Base-by-base conservation (phyloP, 305 asterid species). In the Fraxinus ornus region DNA sequence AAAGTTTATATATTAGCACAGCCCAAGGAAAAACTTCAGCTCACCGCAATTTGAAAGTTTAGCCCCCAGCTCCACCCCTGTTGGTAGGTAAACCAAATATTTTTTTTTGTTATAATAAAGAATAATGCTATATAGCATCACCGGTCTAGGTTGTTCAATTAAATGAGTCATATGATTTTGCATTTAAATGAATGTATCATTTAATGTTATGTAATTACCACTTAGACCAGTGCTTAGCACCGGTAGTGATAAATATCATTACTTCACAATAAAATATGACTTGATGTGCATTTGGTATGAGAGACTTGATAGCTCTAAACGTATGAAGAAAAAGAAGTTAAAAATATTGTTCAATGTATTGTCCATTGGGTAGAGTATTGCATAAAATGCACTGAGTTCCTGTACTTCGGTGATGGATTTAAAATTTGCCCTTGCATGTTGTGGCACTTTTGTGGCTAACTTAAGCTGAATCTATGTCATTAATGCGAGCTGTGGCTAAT, bases 61-160 rank as follows among this genome's bases (percentile, higher is more conserved):
- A 76, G 79, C 33, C 72, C 72, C 5, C 1, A 24, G 72, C 72
- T 8, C 32, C 71, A 62, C 71, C 71, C 32, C 66, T 5, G 70
- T 41, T 64, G 79, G 85, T 81, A 70, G 68, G 33, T 5, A 44
- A 41, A 75, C 37, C 15, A 62, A 77, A 32, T 68, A 52, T 4
- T n/a, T 52, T 17, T 10, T 15, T 2, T 41, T 41, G 17, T 10
- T 44, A 12, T 44, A 44, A 10, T 44, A 44, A 44, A 44, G 17
- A 44, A 44, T 44, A 44, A 44, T 44, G 52, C 5, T 12, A 44
- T 10, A 12, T 44, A 44, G 49, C 49, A 41, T 41, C 3, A 41
- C 15, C 15, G 15, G 49, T 41, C 49, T 41, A 41, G 13, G 3
- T 41, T 41, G 15, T 41, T 41, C 15, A 41, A 8, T 41, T 41